phyloP scores from a whole-genome alignment of 495 filamentous ascomycete species.

The Stereocaulon alpinum region DNA sequence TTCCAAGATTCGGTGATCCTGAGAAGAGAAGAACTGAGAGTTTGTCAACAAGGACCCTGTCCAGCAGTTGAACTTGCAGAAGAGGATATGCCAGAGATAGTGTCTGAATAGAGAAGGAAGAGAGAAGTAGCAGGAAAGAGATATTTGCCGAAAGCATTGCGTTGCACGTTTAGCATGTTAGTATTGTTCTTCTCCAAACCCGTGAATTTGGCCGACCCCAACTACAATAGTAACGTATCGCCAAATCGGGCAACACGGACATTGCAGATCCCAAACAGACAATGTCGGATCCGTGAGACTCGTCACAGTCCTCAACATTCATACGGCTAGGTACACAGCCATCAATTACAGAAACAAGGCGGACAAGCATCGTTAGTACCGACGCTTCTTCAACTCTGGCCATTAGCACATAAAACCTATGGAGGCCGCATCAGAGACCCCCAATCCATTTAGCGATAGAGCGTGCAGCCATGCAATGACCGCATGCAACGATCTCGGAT shows the following conservation, averaged over 20 bases:
- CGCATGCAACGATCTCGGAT: not conserved
- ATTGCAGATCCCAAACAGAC: not conserved
- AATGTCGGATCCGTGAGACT: too few species aligned
- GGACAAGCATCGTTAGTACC: not conserved
- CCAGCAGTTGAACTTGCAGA: not conserved
- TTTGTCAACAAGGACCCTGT: not conserved
- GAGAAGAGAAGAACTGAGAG: not conserved
- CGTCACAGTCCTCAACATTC: too few species aligned
- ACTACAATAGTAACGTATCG: slow-evolving; percentile 10
- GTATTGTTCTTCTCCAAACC: slow-evolving; percentile 10
- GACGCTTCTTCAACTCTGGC: too few species aligned
- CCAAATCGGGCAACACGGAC: not conserved
- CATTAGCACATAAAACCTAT: too few species aligned
- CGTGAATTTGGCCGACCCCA: not conserved
- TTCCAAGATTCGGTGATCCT: not conserved
- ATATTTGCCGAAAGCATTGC: not conserved
- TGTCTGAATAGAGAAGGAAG: not conserved
- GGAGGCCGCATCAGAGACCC: too few species aligned
- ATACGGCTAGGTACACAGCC: too few species aligned
- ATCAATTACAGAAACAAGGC: not conserved
- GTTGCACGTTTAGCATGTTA: not conserved
- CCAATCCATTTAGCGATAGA: not conserved
- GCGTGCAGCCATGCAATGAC: not conserved
- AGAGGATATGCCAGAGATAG: not conserved
- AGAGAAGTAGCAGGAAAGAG: not conserved